Percentiles rank a stretch among this genome's conserved stretches.
phyloP scores from a whole-genome alignment of 2,329 filamentous ascomycete species.

The Aspergillus japonicus region DNA sequence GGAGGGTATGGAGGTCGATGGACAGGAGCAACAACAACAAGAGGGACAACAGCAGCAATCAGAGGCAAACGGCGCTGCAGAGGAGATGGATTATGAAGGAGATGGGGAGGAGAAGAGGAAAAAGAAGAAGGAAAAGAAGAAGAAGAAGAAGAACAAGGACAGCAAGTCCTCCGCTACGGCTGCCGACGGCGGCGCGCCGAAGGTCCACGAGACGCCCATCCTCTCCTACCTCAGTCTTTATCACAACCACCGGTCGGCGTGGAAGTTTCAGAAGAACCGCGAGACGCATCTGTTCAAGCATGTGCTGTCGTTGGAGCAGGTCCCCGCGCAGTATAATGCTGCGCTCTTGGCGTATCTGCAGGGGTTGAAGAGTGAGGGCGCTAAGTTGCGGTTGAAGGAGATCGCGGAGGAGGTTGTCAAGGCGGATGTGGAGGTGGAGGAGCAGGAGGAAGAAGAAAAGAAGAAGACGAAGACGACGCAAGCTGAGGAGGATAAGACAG shows the following conservation, averaged over 20 bases:
- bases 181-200: background rate
- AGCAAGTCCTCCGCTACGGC: constrained; percentile 18
- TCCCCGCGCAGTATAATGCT: constrained; percentile 68
- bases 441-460: constrained; percentile 17
- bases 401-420: constrained; percentile 61
- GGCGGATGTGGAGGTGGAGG: constrained; percentile 33
- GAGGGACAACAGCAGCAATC: constrained; percentile 5
- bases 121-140: constrained; percentile 20
- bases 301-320: constrained; percentile 67
- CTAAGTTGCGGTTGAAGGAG: constrained; percentile 64
- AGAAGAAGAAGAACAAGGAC: constrained; percentile 26
- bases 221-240: constrained; percentile 76
- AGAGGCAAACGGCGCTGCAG: constrained; percentile 6
- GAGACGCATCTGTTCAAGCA: constrained; percentile 84
- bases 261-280: constrained; percentile 97
- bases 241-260: constrained; percentile 65
- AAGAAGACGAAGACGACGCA: constrained; percentile 2
- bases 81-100: constrained; percentile 12
- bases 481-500: background rate
- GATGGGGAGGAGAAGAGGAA: constrained; percentile 15
- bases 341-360: constrained; percentile 74
- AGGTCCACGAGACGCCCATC: constrained; percentile 51
- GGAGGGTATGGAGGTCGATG: constrained; percentile 5
- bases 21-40: constrained; percentile 1
- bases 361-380: constrained; percentile 72